Base-by-base conservation (phyloP, 768 basidiomycete species). In the Gloeophyllum trabeum region DNA sequence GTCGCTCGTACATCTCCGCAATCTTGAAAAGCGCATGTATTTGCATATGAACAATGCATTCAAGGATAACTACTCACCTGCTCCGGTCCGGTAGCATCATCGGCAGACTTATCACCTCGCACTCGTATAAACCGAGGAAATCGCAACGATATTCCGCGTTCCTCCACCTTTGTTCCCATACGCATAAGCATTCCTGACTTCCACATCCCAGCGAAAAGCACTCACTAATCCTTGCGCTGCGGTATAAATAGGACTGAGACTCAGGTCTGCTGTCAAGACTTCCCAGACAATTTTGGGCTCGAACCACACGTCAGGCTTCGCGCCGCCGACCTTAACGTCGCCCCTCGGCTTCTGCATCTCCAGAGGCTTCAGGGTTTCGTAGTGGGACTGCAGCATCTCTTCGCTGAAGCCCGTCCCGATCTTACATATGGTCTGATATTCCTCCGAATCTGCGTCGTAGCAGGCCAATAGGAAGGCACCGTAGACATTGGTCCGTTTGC, bases 341-440 rank as follows among this genome's bases (percentile, higher is more conserved):
- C 84, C 81, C 39, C 88, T 73, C 41, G 74, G 70, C 43, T 79
- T 81, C 16, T 64, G 65, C 35, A 69, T 61, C 64, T 86, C 89
- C 26, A 92, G 70, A 12, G 89, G 81, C 48, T 85, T 81, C 21
- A 99, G 71, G 3, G 73, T 65, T n/a, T 85, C 76, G 60, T 82
- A 84, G 53, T 94, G 88, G 13, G 71, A 61, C 54, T 84, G 79
- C 24, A 99, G 61, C 45, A 75, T 71, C 56, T 98, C 96, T 52
- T 99, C 96, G 43, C 84, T 87, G 65, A 99, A 98, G 1, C 96
- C 96, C 0, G 96, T 99, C 6, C 96, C 96, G 50, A 99, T 96
- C 61, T 99, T 99, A 73, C 96, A 98, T 41, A 98, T 91, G 3
- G 93, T 92, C 55, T 99, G 96, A 58, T 75, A 98, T 56, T 88